phyloP scores from a whole-genome alignment of 352 stramenopile species.

The Phytophthora constricta region DNA sequence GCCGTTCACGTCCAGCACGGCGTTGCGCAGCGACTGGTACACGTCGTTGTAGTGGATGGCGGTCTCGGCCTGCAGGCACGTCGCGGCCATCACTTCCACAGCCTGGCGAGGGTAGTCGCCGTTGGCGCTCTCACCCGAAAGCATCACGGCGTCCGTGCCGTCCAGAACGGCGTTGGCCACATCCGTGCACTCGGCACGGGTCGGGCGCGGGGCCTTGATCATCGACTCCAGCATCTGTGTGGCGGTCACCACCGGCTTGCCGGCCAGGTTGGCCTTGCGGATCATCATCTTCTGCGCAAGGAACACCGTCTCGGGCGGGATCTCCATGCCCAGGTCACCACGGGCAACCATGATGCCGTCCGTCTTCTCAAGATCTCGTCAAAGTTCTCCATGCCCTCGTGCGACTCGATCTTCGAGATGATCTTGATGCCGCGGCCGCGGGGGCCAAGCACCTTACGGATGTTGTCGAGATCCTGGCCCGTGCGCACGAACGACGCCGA shows the following conservation, averaged over 20 bases:
- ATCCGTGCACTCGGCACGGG: slow-evolving; percentile 98
- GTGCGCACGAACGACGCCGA: slow-evolving; percentile 98
- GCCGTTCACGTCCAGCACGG: slow-evolving; percentile 56
- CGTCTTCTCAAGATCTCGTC: slow-evolving; percentile 96
- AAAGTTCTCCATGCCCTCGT: slow-evolving; percentile 96
- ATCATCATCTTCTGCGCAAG: slow-evolving; percentile 99
- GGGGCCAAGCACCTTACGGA: slow-evolving; percentile 90
- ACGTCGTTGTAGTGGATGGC: slow-evolving; percentile 91
- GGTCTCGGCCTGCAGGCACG: slow-evolving; percentile 89
- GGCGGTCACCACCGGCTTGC: slow-evolving; percentile 97
- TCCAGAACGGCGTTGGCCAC: slow-evolving; percentile 99
- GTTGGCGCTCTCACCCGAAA: slow-evolving; percentile 98
- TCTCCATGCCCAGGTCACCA: slow-evolving; percentile 99
- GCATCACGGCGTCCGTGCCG: slow-evolving; percentile 97
- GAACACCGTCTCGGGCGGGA: slow-evolving; percentile 98
- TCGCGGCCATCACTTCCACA: slow-evolving; percentile 95
- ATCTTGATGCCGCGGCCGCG: slow-evolving; percentile 92
- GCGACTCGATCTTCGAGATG: slow-evolving; percentile 98
- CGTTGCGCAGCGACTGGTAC: slow-evolving; percentile 74
- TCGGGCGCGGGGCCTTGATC: slow-evolving; percentile 97
- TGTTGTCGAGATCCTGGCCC: slow-evolving; percentile 96
- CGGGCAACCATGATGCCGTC: slow-evolving; percentile 99
- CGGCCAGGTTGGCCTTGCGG: slow-evolving; percentile 93
- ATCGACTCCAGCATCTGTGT: slow-evolving; percentile 99
- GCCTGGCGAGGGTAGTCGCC: slow-evolving; percentile 95